Evolutionary conservation across 2,329 filamentous ascomycete species (phyloP).

Genomic region (Gnomoniopsis sp.): DNA sequence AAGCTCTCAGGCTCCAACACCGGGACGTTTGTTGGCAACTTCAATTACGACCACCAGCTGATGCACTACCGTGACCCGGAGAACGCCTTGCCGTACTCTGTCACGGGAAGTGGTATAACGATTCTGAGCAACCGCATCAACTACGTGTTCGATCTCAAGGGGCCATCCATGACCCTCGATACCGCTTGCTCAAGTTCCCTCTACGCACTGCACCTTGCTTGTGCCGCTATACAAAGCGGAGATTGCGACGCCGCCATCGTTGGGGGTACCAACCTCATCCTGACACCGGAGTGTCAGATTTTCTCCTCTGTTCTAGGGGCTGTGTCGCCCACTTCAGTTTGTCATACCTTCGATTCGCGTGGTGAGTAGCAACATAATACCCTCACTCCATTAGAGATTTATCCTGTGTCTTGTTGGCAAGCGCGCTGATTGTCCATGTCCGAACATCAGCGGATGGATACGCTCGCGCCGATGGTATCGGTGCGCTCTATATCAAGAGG

Average conservation of each 20-base stretch:
- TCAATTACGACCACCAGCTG: conserved; percentile 23
- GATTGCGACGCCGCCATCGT: conserved; percentile 27
- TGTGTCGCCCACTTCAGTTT: conserved; percentile 29
- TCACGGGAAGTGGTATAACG: conserved; percentile 31
- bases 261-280: conserved; percentile 30
- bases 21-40: conserved; percentile 28
- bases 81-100: conserved; percentile 25
- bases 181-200: conserved; percentile 37
- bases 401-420: no score
- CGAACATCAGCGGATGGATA: conserved; percentile 42
- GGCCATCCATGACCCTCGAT: conserved; percentile 28
- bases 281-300: conserved; percentile 27
- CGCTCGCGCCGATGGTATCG: conserved; percentile 47
- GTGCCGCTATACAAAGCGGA: conserved; percentile 36
- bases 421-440: background rate
- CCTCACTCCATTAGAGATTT: conserved; percentile 16
- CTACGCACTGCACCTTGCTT: conserved; percentile 22
- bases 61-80: conserved; percentile 24
- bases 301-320: conserved; percentile 29
- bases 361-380: conserved; percentile 25
- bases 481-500: conserved; percentile 42
- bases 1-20: conserved; percentile 22
- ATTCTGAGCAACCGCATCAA: conserved; percentile 36
- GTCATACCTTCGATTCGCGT: conserved; percentile 26
- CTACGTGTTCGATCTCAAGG: conserved; percentile 35